Base-by-base conservation (phyloP, 768 basidiomycete species). In the Russula brevipes region DNA sequence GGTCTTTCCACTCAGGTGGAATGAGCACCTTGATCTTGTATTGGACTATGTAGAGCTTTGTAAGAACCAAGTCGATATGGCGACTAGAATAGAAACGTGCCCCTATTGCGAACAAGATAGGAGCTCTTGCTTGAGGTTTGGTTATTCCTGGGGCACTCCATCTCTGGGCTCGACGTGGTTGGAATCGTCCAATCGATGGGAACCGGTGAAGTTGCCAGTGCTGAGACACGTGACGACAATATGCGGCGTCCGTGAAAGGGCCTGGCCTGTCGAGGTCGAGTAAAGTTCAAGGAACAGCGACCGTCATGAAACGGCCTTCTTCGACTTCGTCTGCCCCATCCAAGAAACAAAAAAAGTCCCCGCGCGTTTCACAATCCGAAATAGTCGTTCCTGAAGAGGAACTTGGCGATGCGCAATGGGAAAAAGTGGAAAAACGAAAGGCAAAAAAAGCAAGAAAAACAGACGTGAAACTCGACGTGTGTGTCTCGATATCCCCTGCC, bases 81-180 rank as follows among this genome's bases (percentile, higher is more conserved):
- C 12, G 52, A 24, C 11, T 19, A 31, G 51, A 14, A 30, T 30
- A 33, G 31, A 35, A 36, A 61, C 50, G 30, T 62, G 64, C 69
- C 68, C 66, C 67, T 70, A 59, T 30, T 35, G 3, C 11, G 2
- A 12, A 4, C 14, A 45, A 2, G 85, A 81, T 73, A 80, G 87
- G 74, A 91, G 97, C 51, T 83, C 83, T 70, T 24, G 24, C 93
- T 51, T 84, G 80, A 72, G 94, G 93, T 76, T 98, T 98, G 33
- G 84, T 82, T 46, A 85, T 75, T 0, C 88, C 93, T 0, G 94
- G 94, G 2, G 94, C 93, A 68, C 85, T 89, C 95, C 95, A 99
- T 71, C 92, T 88, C 76, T 88, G 83, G 12, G 77, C 71, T 87
- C 82, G 54, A 98, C 85, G 71, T 85, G 77, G 52, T 86, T 74